A percentile compares a stretch with the other conserved stretches of the same genome.
Evolutionary conservation across 441 rosid species (phyloP).

Genomic region (California macrophylla): DNA sequence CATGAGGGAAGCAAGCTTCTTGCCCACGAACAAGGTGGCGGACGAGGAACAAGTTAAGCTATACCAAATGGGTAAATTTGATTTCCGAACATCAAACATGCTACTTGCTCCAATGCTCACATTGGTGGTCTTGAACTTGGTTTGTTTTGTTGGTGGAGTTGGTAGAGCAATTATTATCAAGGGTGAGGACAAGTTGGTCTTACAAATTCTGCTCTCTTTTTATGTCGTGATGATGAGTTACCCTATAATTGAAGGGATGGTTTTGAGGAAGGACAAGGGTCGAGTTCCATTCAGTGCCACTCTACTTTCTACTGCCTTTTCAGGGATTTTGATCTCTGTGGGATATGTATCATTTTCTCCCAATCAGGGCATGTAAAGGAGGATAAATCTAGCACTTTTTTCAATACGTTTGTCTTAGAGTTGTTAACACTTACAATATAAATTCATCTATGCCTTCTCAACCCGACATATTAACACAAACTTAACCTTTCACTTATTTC

Average conservation of each 20-base stretch:
- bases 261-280: conserved; percentile 27
- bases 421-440: no score
- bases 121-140: background rate
- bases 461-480: no score
- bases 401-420: no score
- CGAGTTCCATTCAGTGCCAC: conserved; percentile 20
- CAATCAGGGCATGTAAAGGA: no score
- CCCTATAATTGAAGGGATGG: conserved; percentile 34
- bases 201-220: conserved; percentile 24
- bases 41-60: background rate
- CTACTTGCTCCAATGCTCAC: background rate
- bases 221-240: conserved; percentile 23
- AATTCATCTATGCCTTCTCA: no score
- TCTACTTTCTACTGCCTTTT: conserved; percentile 17
- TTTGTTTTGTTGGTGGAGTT: conserved; percentile 24
- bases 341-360: conserved; percentile 20
- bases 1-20: background rate
- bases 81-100: background rate
- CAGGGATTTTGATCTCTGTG: conserved; percentile 15
- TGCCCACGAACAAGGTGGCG: background rate
- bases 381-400: no score
- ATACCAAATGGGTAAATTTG: background rate
- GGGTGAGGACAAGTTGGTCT: conserved; percentile 20
- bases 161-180: conserved; percentile 10
- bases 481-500: no score